These are phyloP conservation scores for Fusarium pininemorale DNA, from an alignment of 2,329 filamentous ascomycete species.

Conservation along the genomic window DNA sequence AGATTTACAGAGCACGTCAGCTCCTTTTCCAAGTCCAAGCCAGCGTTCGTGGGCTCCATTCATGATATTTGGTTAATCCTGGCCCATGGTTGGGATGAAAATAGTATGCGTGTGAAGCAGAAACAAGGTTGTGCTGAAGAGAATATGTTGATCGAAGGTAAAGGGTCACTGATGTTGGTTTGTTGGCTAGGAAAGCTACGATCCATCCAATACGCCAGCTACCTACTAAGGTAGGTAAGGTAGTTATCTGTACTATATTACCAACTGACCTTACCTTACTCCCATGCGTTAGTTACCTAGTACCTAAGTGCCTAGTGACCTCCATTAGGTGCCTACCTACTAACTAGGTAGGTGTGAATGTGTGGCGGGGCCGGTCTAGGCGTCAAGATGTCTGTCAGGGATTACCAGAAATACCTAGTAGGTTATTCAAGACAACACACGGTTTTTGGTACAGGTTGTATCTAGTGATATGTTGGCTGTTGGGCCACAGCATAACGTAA, in stretches of 20 bases:
- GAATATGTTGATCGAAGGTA: slow-evolving; percentile 22
- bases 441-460: not conserved
- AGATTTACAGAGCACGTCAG: slow-evolving; percentile 84
- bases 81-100: slow-evolving; percentile 27
- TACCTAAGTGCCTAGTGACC: not conserved
- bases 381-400: slow-evolving; percentile 8
- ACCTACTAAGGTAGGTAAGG: not conserved
- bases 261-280: not conserved
- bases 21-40: slow-evolving; percentile 87
- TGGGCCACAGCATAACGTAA: not conserved
- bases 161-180: slow-evolving; percentile 11
- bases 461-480: slow-evolving; percentile 3
- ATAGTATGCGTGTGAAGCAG: not conserved
- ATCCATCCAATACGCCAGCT: not conserved
- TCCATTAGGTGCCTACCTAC: not conserved
- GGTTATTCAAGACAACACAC: slow-evolving; percentile 16
- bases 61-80: slow-evolving; percentile 42
- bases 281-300: not conserved
- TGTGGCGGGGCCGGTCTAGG: slow-evolving; percentile 36
- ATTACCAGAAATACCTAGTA: slow-evolving; percentile 9
- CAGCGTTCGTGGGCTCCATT: slow-evolving; percentile 63
- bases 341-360: slow-evolving; percentile 5
- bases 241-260: not conserved
- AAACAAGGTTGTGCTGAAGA: slow-evolving; percentile 11
- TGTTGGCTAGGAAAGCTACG: slow-evolving; percentile 20